Evolutionary conservation across 2,329 filamentous ascomycete species (phyloP), one percentile per base, ranked within the genome.

Genomic region (Apiospora aurea): DNA sequence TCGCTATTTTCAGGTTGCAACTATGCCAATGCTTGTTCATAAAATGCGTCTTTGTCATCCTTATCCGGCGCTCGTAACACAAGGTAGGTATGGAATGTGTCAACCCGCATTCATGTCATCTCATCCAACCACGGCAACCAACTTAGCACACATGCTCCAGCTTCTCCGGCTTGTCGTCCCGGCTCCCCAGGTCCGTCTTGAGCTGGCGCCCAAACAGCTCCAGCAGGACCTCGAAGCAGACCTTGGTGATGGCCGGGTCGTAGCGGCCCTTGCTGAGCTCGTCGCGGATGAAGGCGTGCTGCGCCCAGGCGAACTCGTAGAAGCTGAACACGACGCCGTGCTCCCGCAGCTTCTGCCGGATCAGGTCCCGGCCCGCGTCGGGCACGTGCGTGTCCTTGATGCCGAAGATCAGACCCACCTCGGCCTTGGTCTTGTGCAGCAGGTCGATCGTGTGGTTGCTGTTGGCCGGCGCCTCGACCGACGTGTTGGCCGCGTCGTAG

Each of bases 211-310:
- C 91, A 82, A 98, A 98, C 73, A 97, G 79, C 84, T 98, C 95
- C 21, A 96, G 86, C 77, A 98, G 83, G 81, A 98, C 92, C 86
- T 97, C 94, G 80, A 97, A 97, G 84, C 95, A 97, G 47, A 96
- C 89, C 79, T 95, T 96, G 4, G 91, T 91, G 72, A 98, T 87
- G 26, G 93, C 94, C 0, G 95, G 94, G 80, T 98, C 95, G 79
- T 97, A 98, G 38, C 95, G 88, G n/a, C 95, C 95, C 84, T 97
- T 97, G 82, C 93, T 95, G 72, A 96, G 85, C 85, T 98, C 95
- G 79, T 98, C 95, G 24, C 95, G 88, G 80, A 98, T 97, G 80
- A 98, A 98, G 6, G 95, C 95, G 84, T 97, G 95, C 82, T 97
- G 95, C 4, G 95, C 95, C 90, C 94, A 96, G n/a, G 94, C 93